A percentile compares a stretch with the other conserved stretches of the same genome.
Evolutionary conservation across 768 basidiomycete species (phyloP).

Genomic region (Hericium coralloides): DNA sequence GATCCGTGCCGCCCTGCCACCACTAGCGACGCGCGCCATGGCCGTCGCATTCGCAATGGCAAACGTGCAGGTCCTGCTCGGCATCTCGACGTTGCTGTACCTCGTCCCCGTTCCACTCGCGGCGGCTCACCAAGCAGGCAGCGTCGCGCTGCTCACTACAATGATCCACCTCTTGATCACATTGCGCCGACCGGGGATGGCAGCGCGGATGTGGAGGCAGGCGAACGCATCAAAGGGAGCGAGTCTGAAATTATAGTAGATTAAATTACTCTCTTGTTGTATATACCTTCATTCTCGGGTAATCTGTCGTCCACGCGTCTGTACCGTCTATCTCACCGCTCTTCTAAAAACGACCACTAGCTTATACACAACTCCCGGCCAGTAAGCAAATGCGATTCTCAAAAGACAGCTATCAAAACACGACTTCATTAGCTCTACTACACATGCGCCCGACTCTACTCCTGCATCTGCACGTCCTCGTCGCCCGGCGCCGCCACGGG

Average conservation of each 20-base stretch:
- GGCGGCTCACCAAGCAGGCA: constrained; percentile 92
- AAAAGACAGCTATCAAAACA: not conserved
- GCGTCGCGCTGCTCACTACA: constrained; percentile 76
- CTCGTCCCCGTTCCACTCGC: constrained; percentile 90
- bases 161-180: constrained; percentile 70
- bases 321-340: no score
- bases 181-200: constrained; percentile 58
- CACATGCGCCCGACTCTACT: constrained; percentile 34
- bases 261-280: not conserved
- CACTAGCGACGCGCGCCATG: constrained; percentile 42
- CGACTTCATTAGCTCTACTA: not conserved
- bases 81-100: constrained; percentile 78
- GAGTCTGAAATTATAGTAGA: not conserved
- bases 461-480: constrained; percentile 84
- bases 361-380: no score
- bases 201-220: constrained; percentile 54
- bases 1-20: constrained; percentile 44
- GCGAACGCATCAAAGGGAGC: constrained; percentile 15
- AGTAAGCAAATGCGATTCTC: not conserved
- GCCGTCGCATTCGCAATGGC: constrained; percentile 67
- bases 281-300: no score
- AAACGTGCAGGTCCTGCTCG: constrained; percentile 73
- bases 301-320: no score
- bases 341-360: no score
- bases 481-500: constrained; percentile 35